These are phyloP conservation scores for Podospora comata DNA, from an alignment of 495 filamentous ascomycete species.

Conservation along the genomic window DNA sequence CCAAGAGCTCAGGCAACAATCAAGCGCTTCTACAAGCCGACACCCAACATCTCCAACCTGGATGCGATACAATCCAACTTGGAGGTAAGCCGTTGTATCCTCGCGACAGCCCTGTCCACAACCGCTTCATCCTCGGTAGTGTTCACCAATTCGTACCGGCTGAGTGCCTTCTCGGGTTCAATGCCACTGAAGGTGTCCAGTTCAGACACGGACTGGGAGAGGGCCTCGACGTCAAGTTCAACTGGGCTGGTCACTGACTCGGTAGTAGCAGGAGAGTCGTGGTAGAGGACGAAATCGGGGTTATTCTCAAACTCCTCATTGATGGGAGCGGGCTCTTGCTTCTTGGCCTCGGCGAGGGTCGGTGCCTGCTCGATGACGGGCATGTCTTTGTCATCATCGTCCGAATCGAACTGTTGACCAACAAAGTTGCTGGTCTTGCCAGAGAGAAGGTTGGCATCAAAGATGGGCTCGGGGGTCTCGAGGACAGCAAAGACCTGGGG, in stretches of 20 bases:
- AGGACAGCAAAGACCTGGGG: constrained; percentile 78
- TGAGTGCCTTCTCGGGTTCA: constrained; percentile 54
- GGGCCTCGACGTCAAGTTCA: constrained; percentile 35
- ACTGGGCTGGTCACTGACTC: constrained; percentile 16
- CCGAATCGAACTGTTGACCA: constrained; percentile 31
- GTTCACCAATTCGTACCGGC: constrained; percentile 57
- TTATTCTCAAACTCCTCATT: constrained; percentile 40
- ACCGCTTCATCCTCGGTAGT: constrained; percentile 46
- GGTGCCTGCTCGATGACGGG: constrained; percentile 41
- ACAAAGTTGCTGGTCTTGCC: constrained; percentile 60
- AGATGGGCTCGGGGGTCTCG: constrained; percentile 65
- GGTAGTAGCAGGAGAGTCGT: constrained; percentile 40
- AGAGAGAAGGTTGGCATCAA: constrained; percentile 59
- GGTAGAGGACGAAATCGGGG: constrained; percentile 60
- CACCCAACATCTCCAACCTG: constrained; percentile 39
- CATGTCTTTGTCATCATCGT: constrained; percentile 52
- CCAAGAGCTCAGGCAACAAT: background rate
- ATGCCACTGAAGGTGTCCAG: constrained; percentile 55
- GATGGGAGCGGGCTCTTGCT: constrained; percentile 28
- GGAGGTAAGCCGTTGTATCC: constrained; percentile 41
- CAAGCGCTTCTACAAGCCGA: constrained; percentile 30
- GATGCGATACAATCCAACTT: constrained; percentile 40
- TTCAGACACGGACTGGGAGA: constrained; percentile 29
- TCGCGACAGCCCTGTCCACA: constrained; percentile 36
- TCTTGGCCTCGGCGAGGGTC: constrained; percentile 34